phyloP scores from a whole-genome alignment of 345 rosid species.

The Syzygium grande region DNA sequence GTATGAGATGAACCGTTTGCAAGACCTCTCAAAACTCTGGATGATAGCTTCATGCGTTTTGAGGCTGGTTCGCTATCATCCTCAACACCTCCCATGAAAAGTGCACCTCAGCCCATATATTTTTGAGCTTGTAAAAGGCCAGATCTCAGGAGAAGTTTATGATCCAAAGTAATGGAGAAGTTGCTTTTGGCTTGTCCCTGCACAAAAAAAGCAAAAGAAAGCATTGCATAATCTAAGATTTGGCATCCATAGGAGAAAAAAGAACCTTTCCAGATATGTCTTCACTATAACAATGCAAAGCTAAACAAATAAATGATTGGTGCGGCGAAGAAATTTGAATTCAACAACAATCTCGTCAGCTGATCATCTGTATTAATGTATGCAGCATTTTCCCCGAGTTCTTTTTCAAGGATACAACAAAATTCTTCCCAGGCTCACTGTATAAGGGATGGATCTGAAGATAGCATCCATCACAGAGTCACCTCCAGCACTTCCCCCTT shows the following conservation, averaged over 20 bases:
- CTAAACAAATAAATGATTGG: background rate
- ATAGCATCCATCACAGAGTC: background rate
- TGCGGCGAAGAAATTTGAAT: background rate
- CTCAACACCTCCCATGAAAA: conserved; percentile 64
- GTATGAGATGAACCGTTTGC: conserved; percentile 34
- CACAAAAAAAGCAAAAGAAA: conserved; percentile 1
- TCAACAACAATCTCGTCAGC: background rate
- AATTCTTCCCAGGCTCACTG: background rate
- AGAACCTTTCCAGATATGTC: background rate
- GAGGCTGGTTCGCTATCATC: conserved; percentile 53
- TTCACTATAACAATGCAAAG: background rate
- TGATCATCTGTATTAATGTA: background rate
- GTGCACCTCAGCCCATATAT: conserved; percentile 62
- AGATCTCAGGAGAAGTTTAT: background rate
- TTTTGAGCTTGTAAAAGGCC: conserved; percentile 2
- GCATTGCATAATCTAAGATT: background rate
- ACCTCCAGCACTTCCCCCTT: background rate
- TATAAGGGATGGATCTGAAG: background rate
- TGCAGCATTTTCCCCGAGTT: background rate
- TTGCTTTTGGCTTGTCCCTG: conserved; percentile 13
- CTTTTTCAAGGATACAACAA: background rate
- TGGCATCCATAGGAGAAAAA: background rate
- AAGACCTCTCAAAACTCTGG: conserved; percentile 24
- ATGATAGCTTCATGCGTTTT: conserved; percentile 44
- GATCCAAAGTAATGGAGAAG: conserved; percentile 3